Conservation (phyloP, 192 early-diverging fungal species). For the Rhizophlyctis rosea region DNA sequence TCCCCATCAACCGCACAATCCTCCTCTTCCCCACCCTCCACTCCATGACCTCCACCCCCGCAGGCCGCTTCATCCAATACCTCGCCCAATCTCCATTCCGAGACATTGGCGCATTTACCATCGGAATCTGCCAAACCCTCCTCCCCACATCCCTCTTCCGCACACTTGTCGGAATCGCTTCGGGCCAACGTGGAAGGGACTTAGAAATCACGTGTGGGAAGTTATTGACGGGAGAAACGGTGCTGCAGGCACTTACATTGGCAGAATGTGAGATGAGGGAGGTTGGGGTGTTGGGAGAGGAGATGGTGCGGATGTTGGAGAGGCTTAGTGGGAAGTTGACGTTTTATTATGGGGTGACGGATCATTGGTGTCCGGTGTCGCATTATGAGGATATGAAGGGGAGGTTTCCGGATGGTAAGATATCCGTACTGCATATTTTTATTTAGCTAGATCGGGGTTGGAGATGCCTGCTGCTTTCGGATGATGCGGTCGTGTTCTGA, state of each 20-base stretch:
- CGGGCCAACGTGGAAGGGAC: conserved; percentile 31
- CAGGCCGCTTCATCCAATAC: conserved; percentile 45
- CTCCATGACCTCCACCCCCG: conserved; percentile 71
- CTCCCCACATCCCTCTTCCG: not conserved
- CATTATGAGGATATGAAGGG: conserved; percentile 65
- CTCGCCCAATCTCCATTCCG: conserved; percentile 26
- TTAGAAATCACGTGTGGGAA: conserved; percentile 60
- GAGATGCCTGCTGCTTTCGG: too few species aligned
- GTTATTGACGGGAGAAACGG: not conserved
- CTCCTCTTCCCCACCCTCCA: conserved; percentile 79
- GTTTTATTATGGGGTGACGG: conserved; percentile 73
- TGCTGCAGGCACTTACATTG: conserved; percentile 63
- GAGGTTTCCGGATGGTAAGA: conserved; percentile 59
- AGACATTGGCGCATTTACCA: conserved; percentile 36
- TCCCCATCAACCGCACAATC: too few species aligned
- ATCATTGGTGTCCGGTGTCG: conserved; percentile 73
- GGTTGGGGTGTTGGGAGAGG: conserved; percentile 64
- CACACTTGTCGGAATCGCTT: not conserved
- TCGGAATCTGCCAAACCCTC: conserved; percentile 9
- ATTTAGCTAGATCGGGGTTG: not conserved
- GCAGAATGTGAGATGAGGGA: conserved; percentile 70
- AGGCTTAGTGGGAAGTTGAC: conserved; percentile 59
- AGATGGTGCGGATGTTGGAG: conserved; percentile 50
- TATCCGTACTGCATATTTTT: not conserved
- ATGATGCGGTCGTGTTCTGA: too few species aligned